A percentile compares a stretch with the other conserved stretches of the same genome.
phyloP scores from a whole-genome alignment of 2,329 filamentous ascomycete genomes.

The Trichophyton simii region DNA sequence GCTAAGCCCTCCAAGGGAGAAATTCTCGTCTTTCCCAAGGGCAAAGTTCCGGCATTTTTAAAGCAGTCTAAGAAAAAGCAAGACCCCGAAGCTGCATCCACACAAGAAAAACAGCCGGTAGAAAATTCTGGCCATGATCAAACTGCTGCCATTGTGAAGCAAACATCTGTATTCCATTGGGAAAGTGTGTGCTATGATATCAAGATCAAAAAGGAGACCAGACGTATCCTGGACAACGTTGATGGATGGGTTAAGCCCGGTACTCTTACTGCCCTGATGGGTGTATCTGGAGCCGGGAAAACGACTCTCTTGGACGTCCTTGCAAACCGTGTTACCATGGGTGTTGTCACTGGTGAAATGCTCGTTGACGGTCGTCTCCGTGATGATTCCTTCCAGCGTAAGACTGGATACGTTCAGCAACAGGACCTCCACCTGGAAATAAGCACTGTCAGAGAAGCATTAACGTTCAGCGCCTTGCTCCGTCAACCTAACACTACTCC shows the following conservation, averaged over 20 bases:
- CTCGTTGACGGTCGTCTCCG: conserved; percentile 62
- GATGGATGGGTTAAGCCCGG: conserved; percentile 92
- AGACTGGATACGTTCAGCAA: conserved; percentile 67
- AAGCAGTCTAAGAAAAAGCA: conserved; percentile 8
- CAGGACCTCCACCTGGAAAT: conserved; percentile 82
- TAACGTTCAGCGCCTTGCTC: conserved; percentile 74
- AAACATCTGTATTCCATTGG: conserved; percentile 66
- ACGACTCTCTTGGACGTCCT: conserved; percentile 80
- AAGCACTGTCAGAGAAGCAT: conserved; percentile 74
- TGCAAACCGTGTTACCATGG: conserved; percentile 76
- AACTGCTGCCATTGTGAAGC: conserved; percentile 18
- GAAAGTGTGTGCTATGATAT: conserved; percentile 71
- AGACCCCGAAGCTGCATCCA: conserved; percentile 9
- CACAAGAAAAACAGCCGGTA: conserved; percentile 16
- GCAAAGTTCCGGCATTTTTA: conserved; percentile 31
- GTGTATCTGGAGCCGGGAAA: conserved; percentile 85
- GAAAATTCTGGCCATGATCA: conserved; percentile 20
- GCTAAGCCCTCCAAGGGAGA: conserved; percentile 63
- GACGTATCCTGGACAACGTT: conserved; percentile 70
- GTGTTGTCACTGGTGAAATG: conserved; percentile 78
- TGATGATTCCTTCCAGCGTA: conserved; percentile 67
- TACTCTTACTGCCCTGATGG: conserved; percentile 78
- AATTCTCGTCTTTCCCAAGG: conserved; percentile 60
- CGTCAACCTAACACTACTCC: conserved; percentile 66
- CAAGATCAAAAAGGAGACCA: conserved; percentile 61